Evolutionary conservation across 305 asterid genomes (phyloP).

Genomic region (Fraxinus xanthoxyloides): DNA sequence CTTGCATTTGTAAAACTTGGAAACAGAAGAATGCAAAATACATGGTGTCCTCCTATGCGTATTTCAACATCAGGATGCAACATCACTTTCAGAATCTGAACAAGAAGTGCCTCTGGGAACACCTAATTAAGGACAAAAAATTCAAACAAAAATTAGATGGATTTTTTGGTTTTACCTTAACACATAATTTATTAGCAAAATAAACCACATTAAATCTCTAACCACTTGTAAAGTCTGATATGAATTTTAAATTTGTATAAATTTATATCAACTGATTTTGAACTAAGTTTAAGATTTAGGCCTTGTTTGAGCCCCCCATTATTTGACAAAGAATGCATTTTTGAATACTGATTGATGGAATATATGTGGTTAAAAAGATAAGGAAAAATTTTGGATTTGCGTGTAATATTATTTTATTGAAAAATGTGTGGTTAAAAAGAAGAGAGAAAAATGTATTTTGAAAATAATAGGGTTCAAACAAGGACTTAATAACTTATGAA

Average conservation of each 20-base stretch:
- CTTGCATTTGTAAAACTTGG: constrained; percentile 67
- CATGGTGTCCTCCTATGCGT: constrained; percentile 89
- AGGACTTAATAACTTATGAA: neutral
- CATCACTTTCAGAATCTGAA: constrained; percentile 87
- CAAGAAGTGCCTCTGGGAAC: constrained; percentile 80
- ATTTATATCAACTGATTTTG: neutral
- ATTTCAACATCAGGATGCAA: constrained; percentile 82
- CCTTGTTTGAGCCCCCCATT: too few relatives aligned
- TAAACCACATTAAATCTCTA: neutral
- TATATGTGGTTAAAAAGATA: too few relatives aligned
- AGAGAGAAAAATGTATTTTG: too few relatives aligned
- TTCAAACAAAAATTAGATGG: neutral
- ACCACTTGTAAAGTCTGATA: neutral
- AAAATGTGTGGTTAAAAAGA: too few relatives aligned
- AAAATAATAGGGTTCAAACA: too few relatives aligned
- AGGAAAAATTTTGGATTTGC: too few relatives aligned
- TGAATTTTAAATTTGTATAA: neutral
- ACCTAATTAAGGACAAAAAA: constrained; percentile 14
- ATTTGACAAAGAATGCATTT: too few relatives aligned
- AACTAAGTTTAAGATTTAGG: neutral
- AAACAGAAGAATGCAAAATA: constrained; percentile 80
- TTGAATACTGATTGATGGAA: too few relatives aligned
- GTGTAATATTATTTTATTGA: too few relatives aligned
- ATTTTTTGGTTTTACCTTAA: neutral
- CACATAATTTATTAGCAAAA: neutral